Base-by-base conservation (phyloP, 2,329 filamentous ascomycete species). In the Hypoxylon sp. region DNA sequence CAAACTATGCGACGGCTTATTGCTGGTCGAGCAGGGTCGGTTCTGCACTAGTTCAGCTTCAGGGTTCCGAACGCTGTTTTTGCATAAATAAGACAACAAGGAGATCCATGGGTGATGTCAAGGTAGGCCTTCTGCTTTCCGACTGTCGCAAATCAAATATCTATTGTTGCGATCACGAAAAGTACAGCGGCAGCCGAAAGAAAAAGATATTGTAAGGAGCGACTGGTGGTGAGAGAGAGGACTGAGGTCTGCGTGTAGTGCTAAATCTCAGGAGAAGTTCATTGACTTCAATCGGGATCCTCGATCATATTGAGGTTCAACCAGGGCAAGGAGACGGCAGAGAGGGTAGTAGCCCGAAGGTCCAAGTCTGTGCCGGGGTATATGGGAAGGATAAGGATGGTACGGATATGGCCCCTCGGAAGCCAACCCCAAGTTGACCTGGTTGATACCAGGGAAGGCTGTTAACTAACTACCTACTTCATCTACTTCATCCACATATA, bases 271-370 rank as follows among this genome's bases (percentile, higher is more conserved):
- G 63, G 68, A 69, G 63, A 69, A 69, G 45, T 59, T 68, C 63
- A 34, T 46, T 56, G 23, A 64, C 19, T 59, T 62, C 43, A 66
- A 67, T 68, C 49, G 36, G 67, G 61, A 68, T 65, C 64, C 67
- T 66, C 65, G 65, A 70, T 71, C 68, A 60, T 69, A 63, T 64
- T 69, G 65, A 68, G 68, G 67, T 71, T 68, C 55, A 45, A 56
- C 60, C 52, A 66, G 57, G 68, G 46, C 60, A 67, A 50, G 65
- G 63, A 64, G 64, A 63, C 48, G 38, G 51, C 36, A 63, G 34
- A 70, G 59, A 62, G 58, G 60, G 66, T 67, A 67, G 45, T 49
- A 70, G 67, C 64, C 60, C 68, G 68, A 69, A 64, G 50, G 50
- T 67, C 32, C 51, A 62, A 60, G 53, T 51, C 52, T 53, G 38